Percentiles rank a stretch among this genome's conserved stretches.
These are phyloP conservation scores for Salix suchowensis DNA, from an alignment of 345 rosid species.

Conservation along the genomic window DNA sequence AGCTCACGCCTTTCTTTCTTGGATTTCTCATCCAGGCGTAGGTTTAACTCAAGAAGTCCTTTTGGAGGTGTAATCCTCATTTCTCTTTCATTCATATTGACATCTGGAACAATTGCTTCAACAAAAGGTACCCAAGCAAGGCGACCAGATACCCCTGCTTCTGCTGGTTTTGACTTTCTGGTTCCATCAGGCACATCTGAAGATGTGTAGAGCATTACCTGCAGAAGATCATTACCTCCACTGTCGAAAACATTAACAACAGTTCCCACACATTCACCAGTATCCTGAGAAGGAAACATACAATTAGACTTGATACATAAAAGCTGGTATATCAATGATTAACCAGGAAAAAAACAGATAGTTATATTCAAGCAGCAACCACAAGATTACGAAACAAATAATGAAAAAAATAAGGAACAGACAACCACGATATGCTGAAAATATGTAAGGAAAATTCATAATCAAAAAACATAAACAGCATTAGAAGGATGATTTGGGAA, in stretches of 20 bases:
- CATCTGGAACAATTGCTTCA: constrained; percentile 79
- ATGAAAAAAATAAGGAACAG: background rate
- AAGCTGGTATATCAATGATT: background rate
- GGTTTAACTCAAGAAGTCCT: constrained; percentile 80
- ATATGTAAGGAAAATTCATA: background rate
- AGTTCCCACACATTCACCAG: constrained; percentile 68
- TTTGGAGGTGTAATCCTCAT: constrained; percentile 80
- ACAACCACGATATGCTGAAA: background rate
- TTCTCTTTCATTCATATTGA: constrained; percentile 61
- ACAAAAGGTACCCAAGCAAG: constrained; percentile 89
- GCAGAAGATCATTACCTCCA: constrained; percentile 80
- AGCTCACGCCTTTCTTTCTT: constrained; percentile 94
- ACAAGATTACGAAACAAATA: background rate
- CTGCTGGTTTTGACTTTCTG: constrained; percentile 33
- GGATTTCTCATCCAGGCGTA: constrained; percentile 60
- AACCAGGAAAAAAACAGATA: background rate
- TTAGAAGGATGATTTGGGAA: background rate
- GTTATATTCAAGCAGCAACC: background rate
- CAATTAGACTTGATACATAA: background rate
- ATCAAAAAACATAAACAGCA: background rate
- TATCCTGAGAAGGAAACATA: constrained; percentile 45
- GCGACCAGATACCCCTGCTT: constrained; percentile 33
- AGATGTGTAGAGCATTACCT: constrained; percentile 56
- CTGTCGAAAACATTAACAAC: constrained; percentile 68
- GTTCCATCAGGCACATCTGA: constrained; percentile 25